Conservation (phyloP, 495 filamentous ascomycete species). For the Staphylotrichum longicolle region DNA sequence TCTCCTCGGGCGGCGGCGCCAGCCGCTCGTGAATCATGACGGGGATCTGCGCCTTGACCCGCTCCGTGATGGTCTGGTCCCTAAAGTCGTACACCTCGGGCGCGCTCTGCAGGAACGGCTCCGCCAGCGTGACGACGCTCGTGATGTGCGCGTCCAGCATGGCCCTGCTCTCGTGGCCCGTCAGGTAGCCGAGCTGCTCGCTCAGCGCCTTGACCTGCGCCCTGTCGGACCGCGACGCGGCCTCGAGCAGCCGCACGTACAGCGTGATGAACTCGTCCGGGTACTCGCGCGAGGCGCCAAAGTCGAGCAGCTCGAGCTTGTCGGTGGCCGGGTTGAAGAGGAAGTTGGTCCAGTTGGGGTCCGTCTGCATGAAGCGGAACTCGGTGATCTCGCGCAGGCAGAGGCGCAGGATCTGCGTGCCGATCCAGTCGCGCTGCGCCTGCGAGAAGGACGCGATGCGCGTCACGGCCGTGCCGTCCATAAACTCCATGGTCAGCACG, state of each 20-base stretch:
- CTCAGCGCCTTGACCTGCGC: constrained; percentile 63
- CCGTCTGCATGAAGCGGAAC: constrained; percentile 97
- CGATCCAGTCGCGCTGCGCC: constrained; percentile 84
- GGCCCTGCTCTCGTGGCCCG: constrained; percentile 72
- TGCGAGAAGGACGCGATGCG: constrained; percentile 70
- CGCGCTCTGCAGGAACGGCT: constrained; percentile 75
- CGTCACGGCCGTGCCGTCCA: constrained; percentile 84
- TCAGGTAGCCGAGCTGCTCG: constrained; percentile 85
- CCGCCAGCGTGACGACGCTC: constrained; percentile 81
- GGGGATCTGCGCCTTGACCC: constrained; percentile 81
- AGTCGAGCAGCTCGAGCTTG: constrained; percentile 89
- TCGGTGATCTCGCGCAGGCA: constrained; percentile 91
- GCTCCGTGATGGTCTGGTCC: constrained; percentile 92
- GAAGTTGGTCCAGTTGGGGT: constrained; percentile 99
- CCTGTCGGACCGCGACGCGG: constrained; percentile 69
- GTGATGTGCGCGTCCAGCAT: constrained; percentile 88
- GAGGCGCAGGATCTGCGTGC: constrained; percentile 86
- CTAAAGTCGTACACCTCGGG: constrained; percentile 87
- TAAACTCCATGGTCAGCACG: constrained; percentile 90
- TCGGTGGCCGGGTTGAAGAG: constrained; percentile 72
- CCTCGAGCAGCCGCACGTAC: constrained; percentile 74
- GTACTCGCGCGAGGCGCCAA: constrained; percentile 87
- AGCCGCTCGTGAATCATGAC: constrained; percentile 87
- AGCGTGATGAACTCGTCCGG: constrained; percentile 71
- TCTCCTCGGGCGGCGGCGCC: constrained; percentile 93